Conservation (phyloP, 176 grass and related monocot genomes). For the Themeda triandra region DNA sequence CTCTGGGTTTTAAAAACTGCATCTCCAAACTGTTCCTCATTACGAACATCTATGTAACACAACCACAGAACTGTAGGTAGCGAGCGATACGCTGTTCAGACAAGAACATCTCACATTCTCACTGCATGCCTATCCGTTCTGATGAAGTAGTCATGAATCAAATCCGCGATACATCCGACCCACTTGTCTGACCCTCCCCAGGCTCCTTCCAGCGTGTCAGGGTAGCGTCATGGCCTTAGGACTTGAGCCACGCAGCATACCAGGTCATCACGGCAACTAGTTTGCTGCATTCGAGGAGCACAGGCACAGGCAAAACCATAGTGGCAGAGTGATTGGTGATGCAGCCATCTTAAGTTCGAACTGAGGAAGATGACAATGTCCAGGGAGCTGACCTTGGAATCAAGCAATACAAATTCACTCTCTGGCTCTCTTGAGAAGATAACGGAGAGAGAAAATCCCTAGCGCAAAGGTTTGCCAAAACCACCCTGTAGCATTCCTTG, state of each 20-base stretch:
- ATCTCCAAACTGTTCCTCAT: too few relatives aligned
- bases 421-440: not conserved
- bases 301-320: not conserved
- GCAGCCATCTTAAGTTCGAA: not conserved
- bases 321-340: not conserved
- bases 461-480: constrained; percentile 68
- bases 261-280: not conserved
- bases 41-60: not conserved
- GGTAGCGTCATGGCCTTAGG: not conserved
- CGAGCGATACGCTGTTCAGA: not conserved
- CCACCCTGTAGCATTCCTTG: constrained; percentile 66
- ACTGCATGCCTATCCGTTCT: not conserved
- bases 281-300: not conserved
- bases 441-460: constrained; percentile 42
- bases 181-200: not conserved
- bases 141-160: not conserved
- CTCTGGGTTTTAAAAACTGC: not conserved
- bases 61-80: not conserved
- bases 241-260: not conserved
- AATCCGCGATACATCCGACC: not conserved
- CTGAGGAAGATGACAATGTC: not conserved
- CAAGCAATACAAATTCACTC: not conserved
- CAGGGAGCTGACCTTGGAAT: not conserved
- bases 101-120: not conserved
- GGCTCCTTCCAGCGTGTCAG: not conserved